phyloP scores from a whole-genome alignment of 2,329 filamentous ascomycete genomes.

The Colletotrichum liriopes region DNA sequence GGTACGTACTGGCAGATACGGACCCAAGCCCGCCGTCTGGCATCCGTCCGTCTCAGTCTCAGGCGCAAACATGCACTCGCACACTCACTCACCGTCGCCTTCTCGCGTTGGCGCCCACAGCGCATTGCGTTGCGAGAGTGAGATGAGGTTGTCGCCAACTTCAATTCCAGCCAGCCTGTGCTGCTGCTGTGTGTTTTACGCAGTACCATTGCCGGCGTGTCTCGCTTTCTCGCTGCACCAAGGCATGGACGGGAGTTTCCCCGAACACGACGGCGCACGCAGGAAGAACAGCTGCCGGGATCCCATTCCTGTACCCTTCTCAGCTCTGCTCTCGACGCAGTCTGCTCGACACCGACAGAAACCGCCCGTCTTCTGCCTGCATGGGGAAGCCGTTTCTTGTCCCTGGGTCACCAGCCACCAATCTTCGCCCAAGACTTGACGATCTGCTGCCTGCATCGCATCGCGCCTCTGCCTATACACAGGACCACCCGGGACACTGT shows the following conservation, averaged over 20 bases:
- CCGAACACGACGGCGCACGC: background rate
- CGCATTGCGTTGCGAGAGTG: background rate
- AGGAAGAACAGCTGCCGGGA: background rate
- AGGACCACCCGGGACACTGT: background rate
- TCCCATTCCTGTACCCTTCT: background rate
- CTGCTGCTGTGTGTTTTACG: background rate
- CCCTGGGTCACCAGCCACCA: conserved; percentile 7
- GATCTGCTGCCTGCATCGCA: conserved; percentile 19
- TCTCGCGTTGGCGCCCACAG: too few relatives aligned
- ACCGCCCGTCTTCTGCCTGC: conserved; percentile 11
- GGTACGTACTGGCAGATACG: background rate
- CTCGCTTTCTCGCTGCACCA: conserved; percentile 12
- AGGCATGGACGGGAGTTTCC: conserved; percentile 1
- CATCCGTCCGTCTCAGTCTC: conserved; percentile 37
- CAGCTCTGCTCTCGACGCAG: background rate
- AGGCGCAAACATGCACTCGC: conserved; percentile 32
- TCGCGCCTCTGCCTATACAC: background rate
- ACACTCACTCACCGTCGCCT: background rate
- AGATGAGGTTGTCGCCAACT: conserved; percentile 18
- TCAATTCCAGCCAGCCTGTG: conserved; percentile 16
- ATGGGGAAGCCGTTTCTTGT: background rate
- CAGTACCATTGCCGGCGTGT: conserved; percentile 5
- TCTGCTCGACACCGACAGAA: background rate
- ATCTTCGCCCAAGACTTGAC: conserved; percentile 1
- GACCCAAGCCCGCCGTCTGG: background rate